Evolutionary conservation across 73 alveolate genomes (phyloP).

Genomic region (Stentor roeselii): DNA sequence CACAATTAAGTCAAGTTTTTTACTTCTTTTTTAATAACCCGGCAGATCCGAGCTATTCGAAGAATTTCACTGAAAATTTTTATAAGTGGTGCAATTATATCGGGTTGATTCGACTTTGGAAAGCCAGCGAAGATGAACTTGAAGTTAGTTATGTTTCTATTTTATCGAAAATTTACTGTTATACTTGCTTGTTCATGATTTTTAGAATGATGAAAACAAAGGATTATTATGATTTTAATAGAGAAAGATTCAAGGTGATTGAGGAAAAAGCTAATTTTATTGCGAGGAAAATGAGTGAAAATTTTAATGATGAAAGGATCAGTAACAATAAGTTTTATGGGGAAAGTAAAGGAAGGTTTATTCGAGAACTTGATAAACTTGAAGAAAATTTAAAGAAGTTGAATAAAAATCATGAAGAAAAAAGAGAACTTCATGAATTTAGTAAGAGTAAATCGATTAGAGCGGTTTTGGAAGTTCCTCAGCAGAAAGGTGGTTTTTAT

Average conservation of each 20-base stretch:
- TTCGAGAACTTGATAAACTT: neutral
- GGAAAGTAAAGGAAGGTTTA: neutral
- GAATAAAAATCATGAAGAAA: neutral
- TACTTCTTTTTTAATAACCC: too few relatives aligned
- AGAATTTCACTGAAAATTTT: too few relatives aligned
- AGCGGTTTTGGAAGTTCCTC: neutral
- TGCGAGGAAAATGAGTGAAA: neutral
- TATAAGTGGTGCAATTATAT: neutral
- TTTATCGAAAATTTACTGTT: neutral
- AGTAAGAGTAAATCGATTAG: neutral
- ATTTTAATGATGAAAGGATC: constrained; percentile 11
- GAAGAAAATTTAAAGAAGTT: neutral
- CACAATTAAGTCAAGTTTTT: too few relatives aligned
- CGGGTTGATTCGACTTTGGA: neutral
- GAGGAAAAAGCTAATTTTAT: neutral
- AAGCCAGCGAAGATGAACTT: neutral
- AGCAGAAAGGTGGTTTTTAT: neutral
- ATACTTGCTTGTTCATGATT: neutral
- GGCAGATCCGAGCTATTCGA: too few relatives aligned
- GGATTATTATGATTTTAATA: neutral
- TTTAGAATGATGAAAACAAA: constrained; percentile 12
- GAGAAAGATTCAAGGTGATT: neutral
- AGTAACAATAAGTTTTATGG: neutral
- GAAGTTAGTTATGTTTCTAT: neutral
- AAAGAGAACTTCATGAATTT: neutral